Conservation (phyloP, 2,329 filamentous ascomycete genomes). For the Penicillium sp. region DNA sequence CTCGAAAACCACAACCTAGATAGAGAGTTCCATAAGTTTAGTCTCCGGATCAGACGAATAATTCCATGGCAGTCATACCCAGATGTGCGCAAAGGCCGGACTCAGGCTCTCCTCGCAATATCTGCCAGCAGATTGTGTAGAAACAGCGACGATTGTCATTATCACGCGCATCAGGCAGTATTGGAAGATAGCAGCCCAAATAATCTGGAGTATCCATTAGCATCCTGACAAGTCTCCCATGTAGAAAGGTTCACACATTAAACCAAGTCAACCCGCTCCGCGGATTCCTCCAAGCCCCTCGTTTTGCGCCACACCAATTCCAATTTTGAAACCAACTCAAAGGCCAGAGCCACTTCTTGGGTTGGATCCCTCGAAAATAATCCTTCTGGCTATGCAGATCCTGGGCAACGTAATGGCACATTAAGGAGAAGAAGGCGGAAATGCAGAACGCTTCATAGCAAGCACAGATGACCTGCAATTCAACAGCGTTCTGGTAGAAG, state of each 20-base stretch:
- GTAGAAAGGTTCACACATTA: conserved; percentile 17
- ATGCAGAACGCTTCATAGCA: conserved; percentile 86
- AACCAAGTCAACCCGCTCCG: conserved; percentile 80
- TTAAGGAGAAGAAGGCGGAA: conserved; percentile 63
- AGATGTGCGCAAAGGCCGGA: conserved; percentile 76
- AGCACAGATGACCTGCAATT: conserved; percentile 72
- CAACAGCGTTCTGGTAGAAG: conserved; percentile 70
- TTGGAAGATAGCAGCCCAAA: conserved; percentile 78
- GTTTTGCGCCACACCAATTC: conserved; percentile 61
- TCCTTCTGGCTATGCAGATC: conserved; percentile 72
- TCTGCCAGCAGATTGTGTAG: conserved; percentile 60
- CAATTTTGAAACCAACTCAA: conserved; percentile 63
- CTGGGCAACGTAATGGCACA: conserved; percentile 43
- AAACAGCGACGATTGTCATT: conserved; percentile 72
- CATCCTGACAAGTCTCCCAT: not conserved
- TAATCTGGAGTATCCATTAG: conserved; percentile 24
- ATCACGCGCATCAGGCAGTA: conserved; percentile 76
- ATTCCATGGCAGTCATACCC: conserved; percentile 49
- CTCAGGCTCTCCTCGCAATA: conserved; percentile 77
- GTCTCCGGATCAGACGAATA: not conserved
- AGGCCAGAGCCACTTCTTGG: conserved; percentile 68
- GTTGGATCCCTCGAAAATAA: conserved; percentile 64
- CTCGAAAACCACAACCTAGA: conserved; percentile 61
- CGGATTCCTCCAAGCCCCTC: conserved; percentile 64
- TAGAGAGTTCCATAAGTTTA: conserved; percentile 3